These are phyloP conservation scores for Microthlaspi erraticum DNA, from an alignment of 345 rosid species.

Conservation along the genomic window DNA sequence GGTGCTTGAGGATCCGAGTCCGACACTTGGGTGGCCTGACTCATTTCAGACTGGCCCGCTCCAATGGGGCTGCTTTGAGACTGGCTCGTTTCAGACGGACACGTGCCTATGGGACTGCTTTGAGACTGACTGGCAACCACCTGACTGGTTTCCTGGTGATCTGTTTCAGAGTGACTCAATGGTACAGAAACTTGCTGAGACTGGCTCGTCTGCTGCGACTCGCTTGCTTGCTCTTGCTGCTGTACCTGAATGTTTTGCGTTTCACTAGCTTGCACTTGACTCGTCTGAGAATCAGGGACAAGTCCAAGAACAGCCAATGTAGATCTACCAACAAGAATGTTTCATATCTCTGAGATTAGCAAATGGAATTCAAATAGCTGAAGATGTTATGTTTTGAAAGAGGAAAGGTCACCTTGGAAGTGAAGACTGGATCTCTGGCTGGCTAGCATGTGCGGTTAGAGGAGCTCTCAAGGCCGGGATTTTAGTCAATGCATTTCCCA, in stretches of 20 bases:
- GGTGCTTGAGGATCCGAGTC: slow-evolving; percentile 35
- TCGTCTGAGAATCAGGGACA: slow-evolving; percentile 60
- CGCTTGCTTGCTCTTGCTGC: slow-evolving; percentile 34
- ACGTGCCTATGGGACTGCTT: slow-evolving; percentile 28
- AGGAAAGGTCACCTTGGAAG: slow-evolving; percentile 68
- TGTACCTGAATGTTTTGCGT: slow-evolving; percentile 28
- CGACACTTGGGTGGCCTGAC: slow-evolving; percentile 31
- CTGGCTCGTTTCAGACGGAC: slow-evolving; percentile 23
- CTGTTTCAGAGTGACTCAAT: slow-evolving; percentile 31
- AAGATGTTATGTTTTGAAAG: not conserved
- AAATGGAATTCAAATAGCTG: slow-evolving; percentile 24
- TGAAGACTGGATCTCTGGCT: slow-evolving; percentile 68
- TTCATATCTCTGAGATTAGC: slow-evolving; percentile 31
- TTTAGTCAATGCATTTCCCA: slow-evolving; percentile 86
- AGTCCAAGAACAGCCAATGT: slow-evolving; percentile 79
- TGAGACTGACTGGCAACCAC: slow-evolving; percentile 33
- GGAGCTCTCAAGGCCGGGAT: slow-evolving; percentile 73
- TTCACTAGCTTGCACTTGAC: slow-evolving; percentile 36
- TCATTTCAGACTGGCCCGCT: slow-evolving; percentile 22
- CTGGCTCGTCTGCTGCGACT: slow-evolving; percentile 34
- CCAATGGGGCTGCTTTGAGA: slow-evolving; percentile 34
- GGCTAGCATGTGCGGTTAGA: slow-evolving; percentile 83
- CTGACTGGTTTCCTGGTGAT: slow-evolving; percentile 36
- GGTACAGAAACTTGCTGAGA: slow-evolving; percentile 38
- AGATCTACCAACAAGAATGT: slow-evolving; percentile 54